phyloP scores from a whole-genome alignment of 345 rosid species.

The Bretschneidera sinensis region DNA sequence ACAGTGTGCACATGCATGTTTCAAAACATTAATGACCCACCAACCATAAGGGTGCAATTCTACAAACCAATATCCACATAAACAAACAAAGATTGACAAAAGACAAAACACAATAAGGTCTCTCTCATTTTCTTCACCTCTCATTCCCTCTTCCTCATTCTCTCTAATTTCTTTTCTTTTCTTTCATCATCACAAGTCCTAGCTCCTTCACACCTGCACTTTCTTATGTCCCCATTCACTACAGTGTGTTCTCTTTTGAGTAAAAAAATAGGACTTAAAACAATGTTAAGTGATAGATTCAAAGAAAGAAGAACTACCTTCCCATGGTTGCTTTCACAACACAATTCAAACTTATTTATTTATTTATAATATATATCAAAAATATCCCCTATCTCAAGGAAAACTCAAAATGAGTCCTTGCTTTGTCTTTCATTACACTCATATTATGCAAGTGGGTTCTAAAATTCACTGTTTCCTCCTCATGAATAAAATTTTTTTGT shows the following conservation, averaged over 20 bases:
- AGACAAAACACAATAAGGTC: constrained; percentile 5
- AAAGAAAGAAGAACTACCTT: constrained; percentile 20
- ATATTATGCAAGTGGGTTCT: constrained; percentile 16
- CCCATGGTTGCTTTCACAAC: constrained; percentile 32
- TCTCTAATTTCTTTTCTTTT: too few relatives aligned
- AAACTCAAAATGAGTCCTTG: constrained; percentile 23
- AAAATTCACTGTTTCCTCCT: background rate
- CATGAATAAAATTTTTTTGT: too few relatives aligned
- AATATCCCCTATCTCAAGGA: constrained; percentile 17
- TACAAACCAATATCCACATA: constrained; percentile 1
- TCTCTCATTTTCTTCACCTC: too few relatives aligned
- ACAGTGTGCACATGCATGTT: constrained; percentile 26
- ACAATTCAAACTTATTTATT: constrained; percentile 21
- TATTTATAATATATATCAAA: too few relatives aligned
- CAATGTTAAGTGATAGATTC: constrained; percentile 22
- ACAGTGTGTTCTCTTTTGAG: constrained; percentile 39
- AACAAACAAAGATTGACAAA: constrained; percentile 9
- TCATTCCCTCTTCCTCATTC: constrained; percentile 16
- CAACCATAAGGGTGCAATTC: constrained; percentile 6
- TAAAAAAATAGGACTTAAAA: constrained; percentile 29
- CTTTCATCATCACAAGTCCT: constrained; percentile 51
- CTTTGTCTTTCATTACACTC: constrained; percentile 17
- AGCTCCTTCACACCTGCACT: constrained; percentile 40
- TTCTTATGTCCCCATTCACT: constrained; percentile 44
- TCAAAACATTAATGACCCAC: constrained; percentile 28